These are phyloP conservation scores for Yamadazyma mexicana DNA, from an alignment of 1,139 yeast genomes.

Conservation along the genomic window DNA sequence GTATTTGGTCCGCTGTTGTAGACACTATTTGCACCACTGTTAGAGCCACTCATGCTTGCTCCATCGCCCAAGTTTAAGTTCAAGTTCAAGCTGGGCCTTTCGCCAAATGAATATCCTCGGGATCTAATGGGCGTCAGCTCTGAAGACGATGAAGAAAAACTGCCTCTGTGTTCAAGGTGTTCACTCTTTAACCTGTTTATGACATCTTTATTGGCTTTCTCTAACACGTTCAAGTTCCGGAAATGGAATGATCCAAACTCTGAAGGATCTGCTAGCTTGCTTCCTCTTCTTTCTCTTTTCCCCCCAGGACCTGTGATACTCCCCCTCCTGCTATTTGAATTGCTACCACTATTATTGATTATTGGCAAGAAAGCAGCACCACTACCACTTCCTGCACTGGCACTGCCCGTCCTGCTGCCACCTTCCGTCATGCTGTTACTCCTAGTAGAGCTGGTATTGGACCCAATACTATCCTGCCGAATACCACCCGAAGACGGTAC, in stretches of 20 bases:
- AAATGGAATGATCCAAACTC: constrained; percentile 95
- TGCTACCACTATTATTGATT: constrained; percentile 1
- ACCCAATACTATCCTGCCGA: constrained; percentile 4
- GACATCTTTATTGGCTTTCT: constrained; percentile 91
- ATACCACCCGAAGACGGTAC: constrained; percentile 1
- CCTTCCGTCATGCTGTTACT: constrained; percentile 3
- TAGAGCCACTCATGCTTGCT: constrained; percentile 13
- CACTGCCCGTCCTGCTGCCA: constrained; percentile 4
- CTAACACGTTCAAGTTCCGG: constrained; percentile 84
- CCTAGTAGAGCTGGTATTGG: constrained; percentile 5
- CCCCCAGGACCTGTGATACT: constrained; percentile 9
- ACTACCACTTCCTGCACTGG: neutral
- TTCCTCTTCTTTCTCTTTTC: constrained; percentile 65
- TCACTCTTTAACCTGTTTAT: constrained; percentile 84
- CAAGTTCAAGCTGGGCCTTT: constrained; percentile 7
- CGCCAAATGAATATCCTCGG: constrained; percentile 39
- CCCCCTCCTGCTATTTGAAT: constrained; percentile 12
- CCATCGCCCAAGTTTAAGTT: constrained; percentile 3
- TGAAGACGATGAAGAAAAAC: constrained; percentile 45
- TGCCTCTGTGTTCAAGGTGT: constrained; percentile 58
- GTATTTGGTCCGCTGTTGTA: constrained; percentile 3
- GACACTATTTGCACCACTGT: constrained; percentile 8
- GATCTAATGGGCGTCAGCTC: constrained; percentile 41
- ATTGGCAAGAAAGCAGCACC: neutral
- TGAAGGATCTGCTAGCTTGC: constrained; percentile 67